Percentiles rank a stretch among this genome's conserved stretches.
phyloP scores from a whole-genome alignment of 768 basidiomycete species.

The Phanerodontia chrysosporium region DNA sequence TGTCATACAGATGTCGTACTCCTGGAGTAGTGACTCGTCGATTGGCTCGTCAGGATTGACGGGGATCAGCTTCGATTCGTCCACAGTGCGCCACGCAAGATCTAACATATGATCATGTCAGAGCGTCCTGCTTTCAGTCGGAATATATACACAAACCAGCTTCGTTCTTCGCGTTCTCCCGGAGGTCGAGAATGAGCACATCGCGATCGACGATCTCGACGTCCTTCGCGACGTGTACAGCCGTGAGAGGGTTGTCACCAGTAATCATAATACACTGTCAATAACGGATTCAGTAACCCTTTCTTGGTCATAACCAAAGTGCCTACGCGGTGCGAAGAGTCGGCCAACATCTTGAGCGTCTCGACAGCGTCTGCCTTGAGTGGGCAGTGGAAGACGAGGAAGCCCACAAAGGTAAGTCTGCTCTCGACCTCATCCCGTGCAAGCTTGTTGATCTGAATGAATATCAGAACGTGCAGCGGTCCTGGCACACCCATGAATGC shows the following conservation, averaged over 20 bases:
- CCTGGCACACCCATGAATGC: slow-evolving; percentile 14
- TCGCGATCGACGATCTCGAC: slow-evolving; percentile 98
- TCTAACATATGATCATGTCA: slow-evolving; percentile 43
- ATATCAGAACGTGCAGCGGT: background rate
- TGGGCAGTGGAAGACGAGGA: slow-evolving; percentile 98
- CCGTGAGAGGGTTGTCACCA: slow-evolving; percentile 96
- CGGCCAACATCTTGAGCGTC: slow-evolving; percentile 88
- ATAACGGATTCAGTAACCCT: too few relatives aligned
- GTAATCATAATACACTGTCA: slow-evolving; percentile 97
- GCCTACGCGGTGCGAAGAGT: slow-evolving; percentile 95
- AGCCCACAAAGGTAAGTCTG: slow-evolving; percentile 81
- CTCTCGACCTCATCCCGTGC: slow-evolving; percentile 78
- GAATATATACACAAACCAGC: slow-evolving; percentile 46
- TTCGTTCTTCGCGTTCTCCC: slow-evolving; percentile 71
- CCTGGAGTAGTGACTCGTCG: slow-evolving; percentile 70
- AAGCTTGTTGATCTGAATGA: slow-evolving; percentile 79
- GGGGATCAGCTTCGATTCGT: slow-evolving; percentile 84
- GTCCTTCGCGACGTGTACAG: slow-evolving; percentile 91
- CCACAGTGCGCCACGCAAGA: slow-evolving; percentile 90
- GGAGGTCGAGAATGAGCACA: slow-evolving; percentile 85
- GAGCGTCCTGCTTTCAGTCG: background rate
- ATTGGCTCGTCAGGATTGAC: slow-evolving; percentile 78
- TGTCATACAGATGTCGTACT: slow-evolving; percentile 96
- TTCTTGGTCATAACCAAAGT: too few relatives aligned
- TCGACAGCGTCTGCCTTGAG: slow-evolving; percentile 91